A percentile compares a stretch with the other conserved stretches of the same genome.
These are phyloP conservation scores for Aureobasidium namibiae DNA, from an alignment of 2,329 filamentous ascomycete genomes.

Conservation along the genomic window DNA sequence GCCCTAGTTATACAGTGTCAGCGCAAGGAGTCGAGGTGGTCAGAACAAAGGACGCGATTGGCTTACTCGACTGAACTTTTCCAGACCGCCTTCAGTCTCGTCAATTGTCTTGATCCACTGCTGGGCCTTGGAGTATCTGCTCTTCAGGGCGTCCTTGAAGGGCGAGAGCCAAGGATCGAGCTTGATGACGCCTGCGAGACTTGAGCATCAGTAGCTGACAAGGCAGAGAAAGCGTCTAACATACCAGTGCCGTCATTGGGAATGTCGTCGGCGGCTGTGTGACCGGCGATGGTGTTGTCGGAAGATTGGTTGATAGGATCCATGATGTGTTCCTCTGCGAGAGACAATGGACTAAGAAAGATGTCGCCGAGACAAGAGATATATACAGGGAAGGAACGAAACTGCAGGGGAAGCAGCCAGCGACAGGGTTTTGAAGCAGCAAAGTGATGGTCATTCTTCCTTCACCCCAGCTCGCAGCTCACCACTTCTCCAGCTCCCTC, in stretches of 20 bases:
- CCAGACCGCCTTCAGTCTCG: constrained; percentile 75
- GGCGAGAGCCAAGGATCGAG: constrained; percentile 86
- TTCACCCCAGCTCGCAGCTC: constrained; percentile 2
- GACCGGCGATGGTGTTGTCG: constrained; percentile 35
- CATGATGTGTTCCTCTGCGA: constrained; percentile 18
- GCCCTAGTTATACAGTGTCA: constrained; percentile 47
- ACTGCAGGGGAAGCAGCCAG: neutral
- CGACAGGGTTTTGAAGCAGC: constrained; percentile 8
- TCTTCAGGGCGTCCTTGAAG: constrained; percentile 68
- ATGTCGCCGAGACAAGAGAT: neutral
- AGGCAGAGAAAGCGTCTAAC: constrained; percentile 18
- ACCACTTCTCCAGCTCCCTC: constrained; percentile 6
- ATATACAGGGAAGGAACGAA: neutral
- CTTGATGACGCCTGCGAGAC: constrained; percentile 64
- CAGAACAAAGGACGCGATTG: neutral
- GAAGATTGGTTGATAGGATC: constrained; percentile 37
- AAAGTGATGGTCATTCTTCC: neutral
- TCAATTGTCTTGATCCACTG: constrained; percentile 82
- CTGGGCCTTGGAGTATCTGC: constrained; percentile 70
- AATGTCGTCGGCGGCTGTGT: constrained; percentile 42
- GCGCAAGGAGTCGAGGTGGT: neutral
- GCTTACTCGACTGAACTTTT: constrained; percentile 75
- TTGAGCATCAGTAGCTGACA: constrained; percentile 17
- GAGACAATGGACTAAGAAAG: neutral
- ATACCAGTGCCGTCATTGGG: constrained; percentile 66